Evolutionary conservation across 2,329 filamentous ascomycete genomes (phyloP).

Genomic region (Colletotrichum agaves): DNA sequence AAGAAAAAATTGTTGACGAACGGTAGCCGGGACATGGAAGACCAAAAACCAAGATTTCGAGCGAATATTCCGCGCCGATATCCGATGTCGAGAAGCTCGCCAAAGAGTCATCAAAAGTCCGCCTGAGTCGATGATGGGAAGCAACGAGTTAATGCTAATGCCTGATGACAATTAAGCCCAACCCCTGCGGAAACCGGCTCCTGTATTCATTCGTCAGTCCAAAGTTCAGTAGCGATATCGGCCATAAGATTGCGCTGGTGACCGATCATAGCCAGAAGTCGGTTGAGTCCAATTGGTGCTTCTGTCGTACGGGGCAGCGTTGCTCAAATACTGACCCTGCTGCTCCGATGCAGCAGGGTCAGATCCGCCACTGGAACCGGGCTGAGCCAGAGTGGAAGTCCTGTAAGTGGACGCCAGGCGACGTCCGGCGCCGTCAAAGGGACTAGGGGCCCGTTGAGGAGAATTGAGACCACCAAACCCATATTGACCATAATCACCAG

Average conservation of each 20-base stretch:
- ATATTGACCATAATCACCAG: constrained; percentile 53
- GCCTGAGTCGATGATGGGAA: not conserved
- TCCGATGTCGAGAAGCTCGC: not conserved
- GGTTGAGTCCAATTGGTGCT: constrained; percentile 45
- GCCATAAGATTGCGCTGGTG: constrained; percentile 49
- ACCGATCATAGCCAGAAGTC: constrained; percentile 45
- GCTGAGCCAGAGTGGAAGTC: constrained; percentile 63
- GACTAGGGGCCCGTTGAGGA: constrained; percentile 55
- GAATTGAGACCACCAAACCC: constrained; percentile 36
- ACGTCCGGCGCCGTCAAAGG: constrained; percentile 53
- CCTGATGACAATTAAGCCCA: constrained; percentile 6
- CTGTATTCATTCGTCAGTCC: constrained; percentile 27
- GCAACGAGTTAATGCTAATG: not conserved
- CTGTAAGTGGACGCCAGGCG: constrained; percentile 58
- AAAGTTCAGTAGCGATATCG: constrained; percentile 47
- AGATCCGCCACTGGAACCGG: constrained; percentile 54
- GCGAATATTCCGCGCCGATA: not conserved
- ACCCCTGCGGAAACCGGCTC: constrained; percentile 29
- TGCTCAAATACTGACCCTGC: constrained; percentile 6
- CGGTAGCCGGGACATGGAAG: too few relatives aligned
- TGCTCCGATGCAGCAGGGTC: constrained; percentile 50
- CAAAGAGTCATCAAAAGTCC: not conserved
- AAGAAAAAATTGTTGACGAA: not conserved
- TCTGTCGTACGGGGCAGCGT: constrained; percentile 20
- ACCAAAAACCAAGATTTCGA: too few relatives aligned